Conservation (phyloP, 176 grass and related monocot species). For the Oryza nivara region DNA sequence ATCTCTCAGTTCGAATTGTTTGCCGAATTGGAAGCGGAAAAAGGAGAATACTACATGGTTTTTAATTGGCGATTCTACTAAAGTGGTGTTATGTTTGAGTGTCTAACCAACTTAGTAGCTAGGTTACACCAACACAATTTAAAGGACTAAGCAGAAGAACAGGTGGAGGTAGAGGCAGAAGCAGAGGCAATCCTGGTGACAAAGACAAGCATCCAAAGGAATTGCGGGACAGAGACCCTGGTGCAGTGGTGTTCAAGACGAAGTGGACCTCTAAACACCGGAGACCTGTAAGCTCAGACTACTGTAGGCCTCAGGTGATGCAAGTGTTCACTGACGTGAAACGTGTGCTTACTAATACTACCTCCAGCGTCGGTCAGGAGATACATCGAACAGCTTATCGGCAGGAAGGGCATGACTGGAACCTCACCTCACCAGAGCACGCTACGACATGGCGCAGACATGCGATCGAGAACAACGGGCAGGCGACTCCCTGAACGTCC, state of each 20-base stretch:
- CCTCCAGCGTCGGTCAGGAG: not conserved
- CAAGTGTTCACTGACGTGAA: not conserved
- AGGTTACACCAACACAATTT: not conserved
- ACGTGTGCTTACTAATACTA: not conserved
- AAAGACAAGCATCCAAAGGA: not conserved
- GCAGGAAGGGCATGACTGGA: not conserved
- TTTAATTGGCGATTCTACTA: not conserved
- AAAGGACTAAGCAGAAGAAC: not conserved
- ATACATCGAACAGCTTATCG: slow-evolving; percentile 29
- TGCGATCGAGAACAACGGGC: not conserved
- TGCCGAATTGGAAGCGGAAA: not conserved
- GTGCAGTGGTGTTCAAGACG: not conserved
- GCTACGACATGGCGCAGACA: not conserved
- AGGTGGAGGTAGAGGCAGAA: not conserved
- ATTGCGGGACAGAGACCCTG: not conserved
- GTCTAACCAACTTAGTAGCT: not conserved
- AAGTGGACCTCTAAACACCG: not conserved
- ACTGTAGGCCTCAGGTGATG: not conserved
- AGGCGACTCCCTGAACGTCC: not conserved
- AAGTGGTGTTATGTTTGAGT: not conserved
- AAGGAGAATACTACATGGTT: not conserved
- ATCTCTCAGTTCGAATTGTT: not conserved
- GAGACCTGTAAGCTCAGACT: not conserved
- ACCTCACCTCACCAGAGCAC: not conserved
- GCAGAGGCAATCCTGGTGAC: not conserved